Evolutionary conservation across 305 asterid genomes (phyloP), one percentile per base, ranked within the genome.

Genomic region (Solanum hybrid): DNA sequence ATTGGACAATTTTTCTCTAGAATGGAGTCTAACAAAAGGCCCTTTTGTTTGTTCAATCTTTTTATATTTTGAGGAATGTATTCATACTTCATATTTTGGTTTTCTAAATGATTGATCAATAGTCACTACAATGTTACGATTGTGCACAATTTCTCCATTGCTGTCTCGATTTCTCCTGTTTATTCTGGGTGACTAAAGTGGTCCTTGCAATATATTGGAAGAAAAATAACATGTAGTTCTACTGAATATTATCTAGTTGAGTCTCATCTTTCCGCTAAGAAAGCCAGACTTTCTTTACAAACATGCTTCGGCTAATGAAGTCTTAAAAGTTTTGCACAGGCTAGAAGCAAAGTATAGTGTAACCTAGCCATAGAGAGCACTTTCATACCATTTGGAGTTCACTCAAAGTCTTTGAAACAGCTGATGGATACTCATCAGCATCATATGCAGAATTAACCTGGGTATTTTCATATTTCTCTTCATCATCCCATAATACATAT

Each of bases 341-440:
- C 75, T 51, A 51, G 76, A 11, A 20, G 88, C 88, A 56, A 85
- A 56, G 76, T 56, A 84, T 56, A 56, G 22, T 56, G 77, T 7
- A 12, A 85, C 76, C 46, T 56, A 20, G 32, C 13, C 51, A 85
- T 51, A 32, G 4, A 85, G 88, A 56, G 17, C 32, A 56, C 32
- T 11, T 46, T 91, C 86, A 90, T 56, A 91, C 93, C 93, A 91
- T 90, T 42, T 91, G 88, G 32, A 93, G 32, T 91, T 91, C 91
- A 71, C 90, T 86, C 10, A 90, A 22, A n/a, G 90, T 88, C 66
- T 90, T 92, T 5, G 94, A 92, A n/a, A 86, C 89, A 26, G 64
- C 82, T 7, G 95, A 93, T 6, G 95, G 95, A 87, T 88, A 93
- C 66, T 93, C 95, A 90, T 94, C 92, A 22, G 90, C 92, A 87